Percentiles rank a stretch among this genome's conserved stretches.
These are phyloP conservation scores for Amphibolis antarctica DNA, from an alignment of 106 monocot genomes.

Conservation along the genomic window DNA sequence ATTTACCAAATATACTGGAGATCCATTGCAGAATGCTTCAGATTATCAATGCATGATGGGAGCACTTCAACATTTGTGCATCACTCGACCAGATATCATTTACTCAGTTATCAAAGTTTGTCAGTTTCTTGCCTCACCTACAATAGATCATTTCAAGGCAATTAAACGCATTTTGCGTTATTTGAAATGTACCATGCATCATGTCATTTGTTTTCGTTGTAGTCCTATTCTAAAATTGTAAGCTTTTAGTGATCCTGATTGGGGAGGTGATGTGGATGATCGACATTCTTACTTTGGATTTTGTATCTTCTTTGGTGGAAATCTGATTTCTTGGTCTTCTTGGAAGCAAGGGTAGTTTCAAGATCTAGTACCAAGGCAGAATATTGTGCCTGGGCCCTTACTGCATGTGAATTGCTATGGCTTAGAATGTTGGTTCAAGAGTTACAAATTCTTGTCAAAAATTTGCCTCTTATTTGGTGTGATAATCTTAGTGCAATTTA, in stretches of 20 bases:
- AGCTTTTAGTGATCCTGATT: neutral
- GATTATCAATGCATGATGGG: neutral
- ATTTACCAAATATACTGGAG: neutral
- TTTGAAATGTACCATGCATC: neutral
- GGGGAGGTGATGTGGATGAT: neutral
- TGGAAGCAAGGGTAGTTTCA: neutral
- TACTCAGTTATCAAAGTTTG: no score
- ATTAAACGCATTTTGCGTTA: neutral
- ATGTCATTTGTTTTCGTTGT: neutral
- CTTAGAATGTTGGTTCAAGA: neutral
- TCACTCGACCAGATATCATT: neutral
- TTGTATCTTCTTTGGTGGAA: neutral
- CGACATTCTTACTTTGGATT: neutral
- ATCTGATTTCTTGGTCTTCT: neutral
- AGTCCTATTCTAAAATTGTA: no score
- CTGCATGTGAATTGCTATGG: neutral
- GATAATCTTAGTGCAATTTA: neutral
- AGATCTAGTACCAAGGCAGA: neutral
- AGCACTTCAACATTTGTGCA: neutral
- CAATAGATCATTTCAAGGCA: neutral
- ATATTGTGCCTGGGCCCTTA: neutral
- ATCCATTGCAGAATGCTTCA: neutral
- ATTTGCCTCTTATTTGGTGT: neutral
- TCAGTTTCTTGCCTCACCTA: neutral
- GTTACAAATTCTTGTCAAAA: neutral